These are phyloP conservation scores for Termitomyces sp. DNA, from an alignment of 1,284 basidiomycete genomes.

Conservation along the genomic window DNA sequence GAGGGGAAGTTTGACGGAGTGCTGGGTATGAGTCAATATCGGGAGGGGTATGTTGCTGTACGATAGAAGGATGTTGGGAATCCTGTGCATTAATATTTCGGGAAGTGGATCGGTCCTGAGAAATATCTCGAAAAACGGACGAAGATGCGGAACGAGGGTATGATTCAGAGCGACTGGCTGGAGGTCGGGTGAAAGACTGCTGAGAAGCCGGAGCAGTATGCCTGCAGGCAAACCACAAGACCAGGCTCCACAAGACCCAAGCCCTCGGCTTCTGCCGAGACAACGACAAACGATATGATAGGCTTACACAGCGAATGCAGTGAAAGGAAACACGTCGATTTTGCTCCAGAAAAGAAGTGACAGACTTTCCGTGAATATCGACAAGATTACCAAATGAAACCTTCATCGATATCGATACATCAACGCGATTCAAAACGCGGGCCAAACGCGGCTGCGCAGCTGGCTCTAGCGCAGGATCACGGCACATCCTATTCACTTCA, in stretches of 20 bases:
- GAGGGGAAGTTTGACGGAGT: conserved; percentile 3
- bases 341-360: too few species aligned
- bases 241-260: too few species aligned
- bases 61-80: conserved; percentile 2
- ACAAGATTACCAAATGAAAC: too few species aligned
- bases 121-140: background rate
- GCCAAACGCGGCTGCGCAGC: too few species aligned
- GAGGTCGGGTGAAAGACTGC: conserved; percentile 1
- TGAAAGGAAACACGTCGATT: too few species aligned
- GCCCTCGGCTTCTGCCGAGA: background rate
- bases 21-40: conserved; percentile 12
- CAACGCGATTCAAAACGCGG: too few species aligned
- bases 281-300: background rate
- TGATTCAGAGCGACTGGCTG: conserved; percentile 4
- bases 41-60: conserved; percentile 16
- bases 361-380: too few species aligned
- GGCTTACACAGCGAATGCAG: too few species aligned
- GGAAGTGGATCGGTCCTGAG: background rate
- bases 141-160: conserved; percentile 5
- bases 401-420: too few species aligned
- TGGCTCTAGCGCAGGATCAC: too few species aligned
- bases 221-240: conserved; percentile 2
- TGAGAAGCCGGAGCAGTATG: conserved; percentile 9
- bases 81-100: conserved; percentile 2
- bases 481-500: too few species aligned